Evolutionary conservation across 129 eudicot genomes (phyloP).

Genomic region (Flaveria trinervia): DNA sequence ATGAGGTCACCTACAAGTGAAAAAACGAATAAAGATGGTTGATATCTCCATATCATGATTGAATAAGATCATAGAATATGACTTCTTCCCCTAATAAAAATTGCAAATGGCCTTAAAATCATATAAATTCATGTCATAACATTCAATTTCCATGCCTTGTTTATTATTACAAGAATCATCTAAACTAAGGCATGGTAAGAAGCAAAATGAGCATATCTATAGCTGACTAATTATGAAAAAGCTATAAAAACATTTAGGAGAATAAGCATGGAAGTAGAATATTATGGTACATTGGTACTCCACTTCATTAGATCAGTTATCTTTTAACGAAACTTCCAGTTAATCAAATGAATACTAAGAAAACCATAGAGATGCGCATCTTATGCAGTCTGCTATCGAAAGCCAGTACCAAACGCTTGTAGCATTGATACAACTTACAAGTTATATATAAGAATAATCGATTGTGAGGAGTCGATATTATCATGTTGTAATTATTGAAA

Average conservation of each 20-base stretch:
- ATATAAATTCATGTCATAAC: constrained; percentile 12
- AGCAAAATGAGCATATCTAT: constrained; percentile 2
- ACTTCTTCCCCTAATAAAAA: constrained; percentile 4
- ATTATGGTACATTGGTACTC: not conserved
- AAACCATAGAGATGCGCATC: constrained; percentile 2
- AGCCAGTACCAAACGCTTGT: constrained; percentile 16
- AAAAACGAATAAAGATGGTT: constrained; percentile 10
- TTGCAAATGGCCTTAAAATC: not conserved
- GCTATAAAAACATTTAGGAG: constrained; percentile 3
- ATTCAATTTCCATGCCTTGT: constrained; percentile 7
- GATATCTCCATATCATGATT: constrained; percentile 16
- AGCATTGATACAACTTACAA: not conserved
- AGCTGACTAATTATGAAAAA: constrained; percentile 1
- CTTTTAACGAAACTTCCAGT: not conserved
- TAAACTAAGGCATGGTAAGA: constrained; percentile 1
- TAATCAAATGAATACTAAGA: constrained; percentile 9
- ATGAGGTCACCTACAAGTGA: constrained; percentile 72
- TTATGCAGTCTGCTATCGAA: constrained; percentile 7
- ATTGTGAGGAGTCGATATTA: not conserved
- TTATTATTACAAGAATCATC: not conserved
- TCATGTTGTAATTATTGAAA: not conserved
- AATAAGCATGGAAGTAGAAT: constrained; percentile 9
- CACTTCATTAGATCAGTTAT: constrained; percentile 11
- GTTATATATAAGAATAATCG: not conserved
- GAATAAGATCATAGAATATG: constrained; percentile 11